Percentiles rank a stretch among this genome's conserved stretches.
Conservation (phyloP, 108 stramenopile species). For the Thalassiosira profunda region DNA sequence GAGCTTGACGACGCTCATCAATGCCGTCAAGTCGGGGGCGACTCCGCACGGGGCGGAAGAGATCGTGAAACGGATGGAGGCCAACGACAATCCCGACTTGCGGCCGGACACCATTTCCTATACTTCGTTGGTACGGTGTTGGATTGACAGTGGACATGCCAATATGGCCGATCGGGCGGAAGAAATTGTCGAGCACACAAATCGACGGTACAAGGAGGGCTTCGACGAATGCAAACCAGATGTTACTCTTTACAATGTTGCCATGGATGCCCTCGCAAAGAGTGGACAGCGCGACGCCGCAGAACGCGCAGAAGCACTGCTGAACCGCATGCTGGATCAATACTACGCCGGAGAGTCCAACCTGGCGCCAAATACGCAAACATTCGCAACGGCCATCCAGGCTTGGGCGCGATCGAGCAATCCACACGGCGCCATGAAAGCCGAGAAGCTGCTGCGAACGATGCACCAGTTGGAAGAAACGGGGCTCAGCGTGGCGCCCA, state of each 20-base stretch:
- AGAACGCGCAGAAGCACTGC: constrained; percentile 58
- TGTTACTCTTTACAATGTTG: constrained; percentile 42
- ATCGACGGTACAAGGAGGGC: constrained; percentile 37
- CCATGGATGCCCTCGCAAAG: constrained; percentile 66
- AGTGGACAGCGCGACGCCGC: constrained; percentile 41
- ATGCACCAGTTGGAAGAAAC: constrained; percentile 54
- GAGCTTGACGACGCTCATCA: constrained; percentile 48
- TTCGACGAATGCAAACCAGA: constrained; percentile 43
- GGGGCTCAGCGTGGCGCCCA: constrained; percentile 46
- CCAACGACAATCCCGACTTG: constrained; percentile 21
- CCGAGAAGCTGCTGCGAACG: constrained; percentile 51
- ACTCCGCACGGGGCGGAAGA: constrained; percentile 50
- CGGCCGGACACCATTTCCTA: constrained; percentile 55
- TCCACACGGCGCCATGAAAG: constrained; percentile 38
- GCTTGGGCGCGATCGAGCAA: constrained; percentile 66
- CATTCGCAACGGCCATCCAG: constrained; percentile 49
- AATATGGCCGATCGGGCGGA: constrained; percentile 32
- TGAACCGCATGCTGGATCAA: constrained; percentile 64
- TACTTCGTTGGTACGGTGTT: constrained; percentile 53
- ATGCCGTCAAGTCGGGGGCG: constrained; percentile 10
- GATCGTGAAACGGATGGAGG: constrained; percentile 51
- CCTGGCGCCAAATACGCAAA: constrained; percentile 31
- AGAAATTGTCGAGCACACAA: constrained; percentile 40
- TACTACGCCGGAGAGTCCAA: constrained; percentile 37
- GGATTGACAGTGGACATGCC: constrained; percentile 37